These are phyloP conservation scores for Umbelopsis isabellina DNA, from an alignment of 192 early-diverging fungal species.

Conservation along the genomic window DNA sequence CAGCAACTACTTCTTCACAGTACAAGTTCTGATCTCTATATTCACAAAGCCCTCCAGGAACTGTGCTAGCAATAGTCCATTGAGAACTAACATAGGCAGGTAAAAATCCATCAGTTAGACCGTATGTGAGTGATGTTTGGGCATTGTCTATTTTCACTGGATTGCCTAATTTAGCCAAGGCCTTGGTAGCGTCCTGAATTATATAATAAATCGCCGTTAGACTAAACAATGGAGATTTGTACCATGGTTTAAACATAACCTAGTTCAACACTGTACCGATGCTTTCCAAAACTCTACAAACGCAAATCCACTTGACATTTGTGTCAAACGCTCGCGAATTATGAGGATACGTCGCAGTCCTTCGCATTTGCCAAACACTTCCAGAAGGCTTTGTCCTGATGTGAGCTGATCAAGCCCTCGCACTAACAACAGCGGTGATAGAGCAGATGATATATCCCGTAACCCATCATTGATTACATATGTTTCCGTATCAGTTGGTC, in stretches of 20 bases:
- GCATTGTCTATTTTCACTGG: slow-evolving; percentile 8
- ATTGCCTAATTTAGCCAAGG: neutral
- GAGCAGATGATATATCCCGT: slow-evolving; percentile 55
- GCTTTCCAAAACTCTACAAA: slow-evolving; percentile 61
- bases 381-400: slow-evolving; percentile 57
- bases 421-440: slow-evolving; percentile 58
- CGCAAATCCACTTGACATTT: slow-evolving; percentile 66
- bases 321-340: slow-evolving; percentile 58
- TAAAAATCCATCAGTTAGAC: slow-evolving; percentile 60
- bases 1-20: slow-evolving; percentile 40
- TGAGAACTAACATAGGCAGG: slow-evolving; percentile 63
- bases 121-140: slow-evolving; percentile 39
- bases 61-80: slow-evolving; percentile 52
- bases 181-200: slow-evolving; percentile 13
- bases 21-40: slow-evolving; percentile 73
- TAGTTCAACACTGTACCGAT: slow-evolving; percentile 33
- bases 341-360: slow-evolving; percentile 49
- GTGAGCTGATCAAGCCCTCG: slow-evolving; percentile 63
- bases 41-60: slow-evolving; percentile 45
- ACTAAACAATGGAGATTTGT: too few species aligned
- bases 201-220: neutral
- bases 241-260: neutral
- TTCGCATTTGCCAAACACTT: slow-evolving; percentile 25
- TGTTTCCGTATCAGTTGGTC: slow-evolving; percentile 31
- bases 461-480: slow-evolving; percentile 60